These are phyloP conservation scores for Nicotiana undulata DNA, from an alignment of 257 asterid genomes.

Conservation along the genomic window DNA sequence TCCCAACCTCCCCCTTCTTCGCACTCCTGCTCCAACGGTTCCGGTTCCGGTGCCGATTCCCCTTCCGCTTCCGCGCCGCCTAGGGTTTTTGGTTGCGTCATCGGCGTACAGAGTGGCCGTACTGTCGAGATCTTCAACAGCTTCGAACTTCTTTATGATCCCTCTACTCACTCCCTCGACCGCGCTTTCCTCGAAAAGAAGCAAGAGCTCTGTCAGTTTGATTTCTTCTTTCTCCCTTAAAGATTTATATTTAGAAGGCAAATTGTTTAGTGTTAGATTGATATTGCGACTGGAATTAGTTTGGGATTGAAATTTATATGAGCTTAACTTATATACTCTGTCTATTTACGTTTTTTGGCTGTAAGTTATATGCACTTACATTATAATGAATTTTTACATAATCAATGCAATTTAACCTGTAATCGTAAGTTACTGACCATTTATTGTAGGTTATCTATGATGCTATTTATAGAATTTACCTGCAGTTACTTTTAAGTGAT, in stretches of 20 bases:
- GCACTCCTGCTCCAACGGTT: constrained; percentile 25
- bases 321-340: neutral
- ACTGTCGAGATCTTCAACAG: constrained; percentile 97
- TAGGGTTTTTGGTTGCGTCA: constrained; percentile 92
- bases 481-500: too few species aligned
- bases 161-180: constrained; percentile 61
- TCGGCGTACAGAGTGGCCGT: constrained; percentile 93
- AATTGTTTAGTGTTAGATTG: neutral
- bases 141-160: constrained; percentile 82
- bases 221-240: neutral
- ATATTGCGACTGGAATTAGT: neutral
- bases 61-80: constrained; percentile 25
- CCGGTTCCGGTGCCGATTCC: constrained; percentile 13
- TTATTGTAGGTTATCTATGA: too few species aligned
- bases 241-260: neutral
- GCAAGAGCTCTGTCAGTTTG: constrained; percentile 84
- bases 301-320: neutral
- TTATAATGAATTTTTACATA: too few species aligned
- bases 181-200: constrained; percentile 84
- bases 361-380: too few species aligned
- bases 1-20: constrained; percentile 43
- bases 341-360: neutral
- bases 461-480: too few species aligned
- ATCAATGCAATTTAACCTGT: too few species aligned
- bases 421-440: too few species aligned